Conservation (phyloP, 1,284 basidiomycete species). For the Heterobasidion irregulare region DNA sequence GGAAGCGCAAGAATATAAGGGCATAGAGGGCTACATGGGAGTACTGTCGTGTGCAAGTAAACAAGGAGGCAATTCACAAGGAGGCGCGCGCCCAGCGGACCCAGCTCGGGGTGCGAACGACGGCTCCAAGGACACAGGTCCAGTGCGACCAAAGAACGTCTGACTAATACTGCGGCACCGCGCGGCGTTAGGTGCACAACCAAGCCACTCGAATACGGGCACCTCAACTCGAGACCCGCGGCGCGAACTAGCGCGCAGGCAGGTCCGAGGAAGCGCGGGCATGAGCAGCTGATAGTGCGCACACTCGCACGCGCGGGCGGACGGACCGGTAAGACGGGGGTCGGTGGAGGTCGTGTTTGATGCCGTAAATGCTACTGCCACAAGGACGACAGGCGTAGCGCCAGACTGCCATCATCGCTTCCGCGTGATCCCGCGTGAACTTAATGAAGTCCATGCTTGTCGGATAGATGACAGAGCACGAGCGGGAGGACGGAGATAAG, state of each 20-base stretch:
- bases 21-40: too few relatives aligned
- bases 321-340: not conserved
- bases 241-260: slow-evolving; percentile 12
- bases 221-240: slow-evolving; percentile 10
- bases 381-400: too few relatives aligned
- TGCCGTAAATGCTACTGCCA: too few relatives aligned
- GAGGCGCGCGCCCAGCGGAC: slow-evolving; percentile 7
- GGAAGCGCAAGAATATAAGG: too few relatives aligned
- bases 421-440: too few relatives aligned
- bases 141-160: not conserved
- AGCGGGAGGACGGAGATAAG: too few relatives aligned
- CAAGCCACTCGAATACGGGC: not conserved
- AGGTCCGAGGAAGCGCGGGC: slow-evolving; percentile 10
- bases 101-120: slow-evolving; percentile 13
- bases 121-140: not conserved
- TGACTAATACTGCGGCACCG: too few relatives aligned
- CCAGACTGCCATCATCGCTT: too few relatives aligned
- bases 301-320: not conserved
- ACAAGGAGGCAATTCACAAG: not conserved
- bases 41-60: too few relatives aligned
- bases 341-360: not conserved
- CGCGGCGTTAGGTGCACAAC: too few relatives aligned
- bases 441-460: too few relatives aligned
- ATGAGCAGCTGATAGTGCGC: not conserved
- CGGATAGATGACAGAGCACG: too few relatives aligned